Base-by-base conservation (phyloP, 2,329 filamentous ascomycete species). In the Talaromyces rugulosus region DNA sequence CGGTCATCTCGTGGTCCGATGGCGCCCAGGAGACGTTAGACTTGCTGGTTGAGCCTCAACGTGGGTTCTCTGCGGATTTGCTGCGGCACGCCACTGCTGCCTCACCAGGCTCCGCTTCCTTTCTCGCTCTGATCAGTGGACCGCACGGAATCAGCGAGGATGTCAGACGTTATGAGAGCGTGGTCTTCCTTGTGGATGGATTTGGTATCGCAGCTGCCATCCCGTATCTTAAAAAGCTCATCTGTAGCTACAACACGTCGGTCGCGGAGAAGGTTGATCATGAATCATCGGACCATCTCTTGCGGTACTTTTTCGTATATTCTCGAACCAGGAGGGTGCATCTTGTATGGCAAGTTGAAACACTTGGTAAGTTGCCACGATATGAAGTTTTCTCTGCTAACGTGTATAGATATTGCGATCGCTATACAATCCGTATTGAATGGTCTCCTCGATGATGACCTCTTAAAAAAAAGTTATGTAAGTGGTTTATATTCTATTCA, bases 151-250 rank as follows among this genome's bases (percentile, higher is more conserved):
- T 59, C 6, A 74, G 64, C 64, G 63, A 70, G 55, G 47, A 62
- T 50, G 65, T 74, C 9, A 60, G 64, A 9, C 59, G 70, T 9
- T 77, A 72, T 64, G 66, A 75, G 62, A 75, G 59, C 14, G 64
- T 74, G 36, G 55, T 78, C 3, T 66, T 74, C 57, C 60, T 78
- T 11, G 69, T 72, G 11, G 75, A 65, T 58, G 68, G 68, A 31
- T 71, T 71, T 58, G 68, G 75, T 7, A 71, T 78, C 34, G 69
- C 67, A 8, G 66, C 63, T 16, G 64, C 70, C 23, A 65, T 77
- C 52, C 69, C 68, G 27, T 74, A 76, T 63, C 63, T 78, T 4
- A 75, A 74, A 61, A 62, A 76, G 65, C 67, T 77, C 14, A 71
- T 79, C 50, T 63, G 75, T 54, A 65, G 70, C 23, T 75, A 75